Evolutionary conservation across 225 moss, liverwort and hornwort species (phyloP), one percentile per base, ranked within the genome.

Genomic region (Polytrichum formosum): DNA sequence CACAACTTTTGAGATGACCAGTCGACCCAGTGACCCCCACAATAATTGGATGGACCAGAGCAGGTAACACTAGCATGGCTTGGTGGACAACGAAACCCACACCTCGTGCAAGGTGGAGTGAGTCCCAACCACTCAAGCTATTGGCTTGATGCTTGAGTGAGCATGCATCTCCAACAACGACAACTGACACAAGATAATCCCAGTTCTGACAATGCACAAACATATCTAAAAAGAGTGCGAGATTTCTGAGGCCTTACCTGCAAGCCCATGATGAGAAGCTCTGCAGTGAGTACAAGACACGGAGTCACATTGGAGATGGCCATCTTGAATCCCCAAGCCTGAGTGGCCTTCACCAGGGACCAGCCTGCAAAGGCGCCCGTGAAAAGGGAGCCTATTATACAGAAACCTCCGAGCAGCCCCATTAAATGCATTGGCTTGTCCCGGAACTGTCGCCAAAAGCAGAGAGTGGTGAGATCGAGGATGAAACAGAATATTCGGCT

Each of bases 371-470:
- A 28, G 7, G 64, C 70, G 16, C 72, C 77, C 18, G 70, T 71
- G 46, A 72, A 56, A 26, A 77, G 19, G 18, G 87, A 84, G n/a
- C 84, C 79, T 25, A 88, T 3, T 18, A 88, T 28, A 67, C 84
- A 88, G 20, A 82, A 18, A 66, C 74, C 77, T 65, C 87, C 84
- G 4, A 84, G 75, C 31, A 77, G 29, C 18, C 87, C 87, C 53
- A 88, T 88, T 67, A 88, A 30, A 23, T 84, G 81, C 87, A 88
- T 82, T 23, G 87, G 84, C 77, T 79, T 81, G 31, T 88, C 82
- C 61, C 84, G 76, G 33, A 88, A 84, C 18, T 75, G 77, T 53
- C 73, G 81, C 72, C 85, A 68, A 54, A 84, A 82, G 6, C 77
- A 77, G 18, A 84, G 5, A 16, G 77, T 88, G 58, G 79, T 79